Percentiles rank a stretch among this genome's conserved stretches.
These are phyloP conservation scores for Ustilago cynodontis DNA, from an alignment of 1,284 basidiomycete species.

Conservation along the genomic window DNA sequence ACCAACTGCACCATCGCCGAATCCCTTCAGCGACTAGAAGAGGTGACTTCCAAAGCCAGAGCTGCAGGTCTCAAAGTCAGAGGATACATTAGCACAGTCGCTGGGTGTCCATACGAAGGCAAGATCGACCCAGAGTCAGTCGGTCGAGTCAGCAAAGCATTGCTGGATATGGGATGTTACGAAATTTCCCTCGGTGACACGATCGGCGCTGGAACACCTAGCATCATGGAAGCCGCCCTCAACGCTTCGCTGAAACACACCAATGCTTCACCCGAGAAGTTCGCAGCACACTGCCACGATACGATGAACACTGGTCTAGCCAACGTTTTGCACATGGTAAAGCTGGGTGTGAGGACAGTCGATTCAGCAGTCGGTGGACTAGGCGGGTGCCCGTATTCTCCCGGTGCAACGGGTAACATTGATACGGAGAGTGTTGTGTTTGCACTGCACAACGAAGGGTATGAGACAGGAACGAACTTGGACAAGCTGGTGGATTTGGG, in stretches of 20 bases:
- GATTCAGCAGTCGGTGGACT: constrained; percentile 82
- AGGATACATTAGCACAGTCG: constrained; percentile 83
- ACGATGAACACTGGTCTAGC: constrained; percentile 83
- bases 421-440: constrained; percentile 80
- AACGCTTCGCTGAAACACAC: constrained; percentile 75
- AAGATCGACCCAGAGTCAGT: constrained; percentile 79
- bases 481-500: constrained; percentile 46
- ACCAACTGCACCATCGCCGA: constrained; percentile 82
- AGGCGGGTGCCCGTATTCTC: constrained; percentile 94
- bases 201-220: constrained; percentile 85
- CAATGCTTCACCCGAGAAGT: constrained; percentile 1
- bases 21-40: constrained; percentile 77
- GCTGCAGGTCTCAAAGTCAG: constrained; percentile 80
- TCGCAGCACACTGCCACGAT: constrained; percentile 81
- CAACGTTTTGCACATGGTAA: constrained; percentile 72
- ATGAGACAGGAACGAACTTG: constrained; percentile 77
- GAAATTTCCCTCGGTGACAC: constrained; percentile 93
- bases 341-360: constrained; percentile 73
- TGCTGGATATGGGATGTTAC: constrained; percentile 92
- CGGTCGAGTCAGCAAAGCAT: constrained; percentile 78
- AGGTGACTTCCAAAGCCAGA: constrained; percentile 77
- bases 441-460: constrained; percentile 80
- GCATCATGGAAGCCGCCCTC: constrained; percentile 78
- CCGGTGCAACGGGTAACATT: constrained; percentile 75
- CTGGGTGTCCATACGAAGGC: constrained; percentile 86